phyloP scores from a whole-genome alignment of 108 stramenopile genomes.

The Schizochytrium sp. region DNA sequence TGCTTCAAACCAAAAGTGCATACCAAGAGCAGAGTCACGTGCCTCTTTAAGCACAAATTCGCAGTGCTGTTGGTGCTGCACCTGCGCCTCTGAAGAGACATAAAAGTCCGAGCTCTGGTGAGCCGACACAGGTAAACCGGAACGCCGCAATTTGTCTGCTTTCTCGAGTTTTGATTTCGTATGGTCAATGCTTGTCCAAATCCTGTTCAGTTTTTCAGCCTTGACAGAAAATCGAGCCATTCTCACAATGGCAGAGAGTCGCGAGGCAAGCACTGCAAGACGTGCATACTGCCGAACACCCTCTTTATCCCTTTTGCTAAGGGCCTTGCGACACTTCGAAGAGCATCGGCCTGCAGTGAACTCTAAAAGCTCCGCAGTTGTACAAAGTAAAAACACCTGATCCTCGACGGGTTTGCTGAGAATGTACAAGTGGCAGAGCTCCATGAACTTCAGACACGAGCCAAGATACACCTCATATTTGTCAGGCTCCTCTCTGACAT shows the following conservation, averaged over 20 bases:
- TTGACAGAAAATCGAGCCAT: conserved; percentile 26
- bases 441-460: conserved; percentile 18
- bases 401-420: background rate
- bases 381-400: background rate
- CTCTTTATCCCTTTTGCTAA: background rate
- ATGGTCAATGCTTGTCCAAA: background rate
- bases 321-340: background rate
- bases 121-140: background rate
- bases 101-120: background rate
- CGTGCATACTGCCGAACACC: background rate
- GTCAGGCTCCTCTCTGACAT: background rate
- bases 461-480: background rate
- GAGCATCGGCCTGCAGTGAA: background rate
- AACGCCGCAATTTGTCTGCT: background rate
- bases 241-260: background rate
- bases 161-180: background rate
- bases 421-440: conserved; percentile 15
- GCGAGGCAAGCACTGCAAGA: background rate
- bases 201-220: background rate
- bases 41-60: background rate
- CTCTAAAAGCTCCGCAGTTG: conserved; percentile 19
- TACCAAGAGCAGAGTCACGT: background rate
- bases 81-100: background rate
- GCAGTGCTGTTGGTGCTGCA: background rate
- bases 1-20: background rate